A percentile compares a stretch with the other conserved stretches of the same genome.
These are phyloP conservation scores for Bidens hawaiensis DNA, from an alignment of 140 eudicot genomes.

Conservation along the genomic window DNA sequence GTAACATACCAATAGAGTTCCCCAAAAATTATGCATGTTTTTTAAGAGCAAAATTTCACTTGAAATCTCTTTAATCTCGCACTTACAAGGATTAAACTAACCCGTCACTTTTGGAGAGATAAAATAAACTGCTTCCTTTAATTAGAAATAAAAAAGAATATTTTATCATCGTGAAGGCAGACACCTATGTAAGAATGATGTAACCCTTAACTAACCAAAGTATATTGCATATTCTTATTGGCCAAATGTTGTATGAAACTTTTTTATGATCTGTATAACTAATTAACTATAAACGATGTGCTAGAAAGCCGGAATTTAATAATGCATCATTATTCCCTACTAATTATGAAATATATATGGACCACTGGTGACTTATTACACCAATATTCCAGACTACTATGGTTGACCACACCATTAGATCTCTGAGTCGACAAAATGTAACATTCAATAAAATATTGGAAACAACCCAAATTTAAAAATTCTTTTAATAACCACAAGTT, in stretches of 20 bases:
- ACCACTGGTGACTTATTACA: background rate
- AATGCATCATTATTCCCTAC: background rate
- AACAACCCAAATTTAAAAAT: background rate
- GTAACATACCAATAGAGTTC: no score
- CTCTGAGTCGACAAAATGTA: background rate
- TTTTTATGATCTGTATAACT: background rate
- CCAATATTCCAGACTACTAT: background rate
- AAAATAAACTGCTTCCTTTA: no score
- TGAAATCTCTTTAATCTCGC: no score
- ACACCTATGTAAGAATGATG: no score
- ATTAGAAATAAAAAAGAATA: no score
- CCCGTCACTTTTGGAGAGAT: no score
- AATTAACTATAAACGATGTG: background rate
- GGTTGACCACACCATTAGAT: background rate
- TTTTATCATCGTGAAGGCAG: no score
- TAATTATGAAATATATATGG: background rate
- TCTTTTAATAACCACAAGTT: background rate
- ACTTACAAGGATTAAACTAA: no score
- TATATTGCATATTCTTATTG: background rate
- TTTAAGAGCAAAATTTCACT: no score
- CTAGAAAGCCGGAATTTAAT: background rate
- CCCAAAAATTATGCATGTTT: no score
- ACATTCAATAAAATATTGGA: background rate
- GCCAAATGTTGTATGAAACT: background rate
- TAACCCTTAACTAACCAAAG: no score